Evolutionary conservation across 2,329 filamentous ascomycete species (phyloP).

Genomic region (Eutypella sp.): DNA sequence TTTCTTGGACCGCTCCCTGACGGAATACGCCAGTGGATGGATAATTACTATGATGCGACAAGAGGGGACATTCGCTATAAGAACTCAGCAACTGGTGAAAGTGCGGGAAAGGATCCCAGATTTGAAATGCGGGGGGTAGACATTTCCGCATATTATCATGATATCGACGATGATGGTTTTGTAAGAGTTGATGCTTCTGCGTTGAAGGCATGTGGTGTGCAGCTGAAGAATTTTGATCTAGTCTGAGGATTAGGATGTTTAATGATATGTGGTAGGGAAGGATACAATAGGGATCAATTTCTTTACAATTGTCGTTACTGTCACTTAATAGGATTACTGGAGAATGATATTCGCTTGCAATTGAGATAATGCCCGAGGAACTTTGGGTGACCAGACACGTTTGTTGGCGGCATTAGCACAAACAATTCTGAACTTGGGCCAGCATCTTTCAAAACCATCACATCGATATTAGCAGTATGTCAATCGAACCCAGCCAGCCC

Average conservation of each 20-base stretch:
- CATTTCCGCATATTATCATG: neutral
- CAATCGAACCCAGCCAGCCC: slow-evolving; percentile 19
- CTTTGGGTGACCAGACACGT: too few relatives aligned
- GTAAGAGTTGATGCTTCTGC: neutral
- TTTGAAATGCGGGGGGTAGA: neutral
- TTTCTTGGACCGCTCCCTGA: neutral
- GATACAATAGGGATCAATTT: neutral
- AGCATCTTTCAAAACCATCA: neutral
- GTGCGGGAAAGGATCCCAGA: neutral
- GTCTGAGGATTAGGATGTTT: too few relatives aligned
- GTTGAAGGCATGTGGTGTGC: neutral
- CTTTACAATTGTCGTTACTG: neutral
- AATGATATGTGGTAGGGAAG: too few relatives aligned
- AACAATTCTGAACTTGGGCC: too few relatives aligned
- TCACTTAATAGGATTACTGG: too few relatives aligned
- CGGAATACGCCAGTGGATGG: neutral
- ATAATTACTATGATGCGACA: neutral
- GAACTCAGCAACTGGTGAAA: neutral
- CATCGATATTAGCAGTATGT: neutral
- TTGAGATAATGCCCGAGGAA: too few relatives aligned
- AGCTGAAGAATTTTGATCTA: neutral
- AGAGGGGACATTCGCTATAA: neutral
- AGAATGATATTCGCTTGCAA: too few relatives aligned
- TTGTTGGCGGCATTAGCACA: too few relatives aligned
- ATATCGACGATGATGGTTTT: neutral